Evolutionary conservation across 768 basidiomycete species (phyloP), one percentile per base, ranked within the genome.

Genomic region (Termitomyces sp.): DNA sequence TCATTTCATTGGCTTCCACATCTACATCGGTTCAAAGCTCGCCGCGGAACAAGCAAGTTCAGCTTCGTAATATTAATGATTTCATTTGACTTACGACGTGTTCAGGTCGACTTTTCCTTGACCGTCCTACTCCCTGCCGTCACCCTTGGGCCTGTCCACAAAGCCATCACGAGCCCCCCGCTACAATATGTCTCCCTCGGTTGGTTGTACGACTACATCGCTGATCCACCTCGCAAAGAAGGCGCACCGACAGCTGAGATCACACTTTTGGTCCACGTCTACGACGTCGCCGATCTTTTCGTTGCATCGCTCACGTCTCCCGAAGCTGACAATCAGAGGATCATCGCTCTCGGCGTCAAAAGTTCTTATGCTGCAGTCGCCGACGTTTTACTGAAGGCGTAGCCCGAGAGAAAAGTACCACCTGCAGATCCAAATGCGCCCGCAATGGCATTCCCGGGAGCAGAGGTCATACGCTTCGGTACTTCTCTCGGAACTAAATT

Each of bases 281-380:
- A 57, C 45, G 61, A 62, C 36, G 38, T 62, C 20, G 61, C 61
- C 13, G 61, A 62, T 48, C 40, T 58, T 20, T 62, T 62, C n/a
- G 61, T 62, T n/a, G 57, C 61, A 18, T 58, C 56, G 6, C 51
- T 62, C 5, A 62, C 61, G 11, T 44, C 55, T 12, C 11, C 39
- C 11, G 61, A 62, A n/a, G 61, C 57, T 3, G 57, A 62, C 9
- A 57, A 51, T 18, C 22, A 62, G 18, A 51, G 61, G 9, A 58
- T 62, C 50, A 62, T 62, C 16, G 55, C 56, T 2, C 50, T 58
- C 33, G 61, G 61, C 0, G 50, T n/a, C 2, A 57, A 57, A 20
- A 62, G 35, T 35, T 62, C 61, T 2, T 58, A 62, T 33, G 55
- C 61, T 20, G 61, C 57, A 12, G 50, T 62, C 12, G 61, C 61